Conservation (phyloP, 2,329 filamentous ascomycete species). For the Monilinia fructicola region DNA sequence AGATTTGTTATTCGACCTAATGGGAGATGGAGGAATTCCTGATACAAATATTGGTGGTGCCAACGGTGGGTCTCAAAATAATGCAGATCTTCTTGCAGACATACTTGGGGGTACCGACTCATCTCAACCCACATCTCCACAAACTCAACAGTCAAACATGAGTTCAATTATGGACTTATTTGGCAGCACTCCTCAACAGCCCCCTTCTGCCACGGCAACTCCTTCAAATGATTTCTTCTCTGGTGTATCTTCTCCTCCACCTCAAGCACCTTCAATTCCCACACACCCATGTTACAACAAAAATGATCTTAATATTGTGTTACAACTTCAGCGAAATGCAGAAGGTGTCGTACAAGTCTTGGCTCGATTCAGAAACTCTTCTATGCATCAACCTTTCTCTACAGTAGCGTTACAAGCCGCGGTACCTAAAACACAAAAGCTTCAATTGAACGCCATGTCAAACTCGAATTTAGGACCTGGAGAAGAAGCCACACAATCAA, state of each 20-base stretch:
- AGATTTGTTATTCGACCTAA: slow-evolving; percentile 87
- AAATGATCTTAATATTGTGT: slow-evolving; percentile 76
- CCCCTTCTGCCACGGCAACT: slow-evolving; percentile 47
- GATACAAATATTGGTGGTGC: slow-evolving; percentile 62
- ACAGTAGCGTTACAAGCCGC: slow-evolving; percentile 87
- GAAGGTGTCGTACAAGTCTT: slow-evolving; percentile 78
- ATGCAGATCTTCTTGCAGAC: slow-evolving; percentile 84
- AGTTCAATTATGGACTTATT: slow-evolving; percentile 92
- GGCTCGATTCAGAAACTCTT: slow-evolving; percentile 79
- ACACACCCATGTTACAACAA: slow-evolving; percentile 78
- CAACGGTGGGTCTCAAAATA: slow-evolving; percentile 67
- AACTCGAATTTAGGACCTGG: slow-evolving; percentile 73
- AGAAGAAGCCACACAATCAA: slow-evolving; percentile 82
- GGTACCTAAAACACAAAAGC: slow-evolving; percentile 92
- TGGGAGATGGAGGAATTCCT: slow-evolving; percentile 75
- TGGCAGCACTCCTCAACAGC: slow-evolving; percentile 48
- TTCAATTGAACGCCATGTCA: slow-evolving; percentile 89
- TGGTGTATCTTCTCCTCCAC: slow-evolving; percentile 51
- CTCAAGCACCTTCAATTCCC: slow-evolving; percentile 47
- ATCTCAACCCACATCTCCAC: slow-evolving; percentile 49
- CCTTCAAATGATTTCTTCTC: slow-evolving; percentile 52
- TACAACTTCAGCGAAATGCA: slow-evolving; percentile 80
- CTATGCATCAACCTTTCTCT: slow-evolving; percentile 63
- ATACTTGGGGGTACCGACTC: slow-evolving; percentile 76
- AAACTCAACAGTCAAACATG: slow-evolving; percentile 56